Evolutionary conservation across 768 basidiomycete species (phyloP), one percentile per base, ranked within the genome.

Genomic region (Hebeloma cylindrosporum): DNA sequence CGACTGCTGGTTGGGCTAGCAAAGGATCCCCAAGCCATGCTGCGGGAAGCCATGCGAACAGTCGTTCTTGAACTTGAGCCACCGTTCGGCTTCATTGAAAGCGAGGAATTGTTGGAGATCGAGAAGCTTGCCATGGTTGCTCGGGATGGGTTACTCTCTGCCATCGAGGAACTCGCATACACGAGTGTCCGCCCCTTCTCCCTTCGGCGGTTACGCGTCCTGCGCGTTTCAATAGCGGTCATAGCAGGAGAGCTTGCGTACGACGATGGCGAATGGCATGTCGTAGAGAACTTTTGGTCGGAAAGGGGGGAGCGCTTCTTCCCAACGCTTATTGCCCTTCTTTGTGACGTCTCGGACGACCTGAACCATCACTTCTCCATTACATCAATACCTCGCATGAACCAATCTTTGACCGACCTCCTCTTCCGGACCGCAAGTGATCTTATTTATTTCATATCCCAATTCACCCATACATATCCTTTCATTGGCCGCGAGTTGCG

Each of bases 41-140:
- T 88, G 6, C 74, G 72, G 20, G 70, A 71, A 1, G 79, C 85
- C 52, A 66, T 91, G 20, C 65, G 78, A 30, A 73, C 76, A 35
- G 78, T 79, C 29, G 69, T 88, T 13, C 69, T 80, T n/a, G 66
- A 74, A 7, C 75, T 87, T 42, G 66, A 72, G 35, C 74, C 74
- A 5, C 82, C 83, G 1, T 71, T 85, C 21, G 77, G 80, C 6
- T 77, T 68, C 52, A 86, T 88, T 38, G 70, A 75, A 1, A 79
- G 84, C 27, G 69, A 75, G 20, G 83, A 86, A 43, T 69, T 79
- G 8, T 62, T 78, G 20, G 71, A 75, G 6, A 67, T 90, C 58
- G 75, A 76, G 17, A 76, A 81, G 53, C 69, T 81, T 9, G 85
- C 86, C 0, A 63, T 73, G 18, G 77, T 90, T n/a, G 82, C 79